phyloP scores from a whole-genome alignment of 2,329 filamentous ascomycete genomes.

The Myriangium duriaei region DNA sequence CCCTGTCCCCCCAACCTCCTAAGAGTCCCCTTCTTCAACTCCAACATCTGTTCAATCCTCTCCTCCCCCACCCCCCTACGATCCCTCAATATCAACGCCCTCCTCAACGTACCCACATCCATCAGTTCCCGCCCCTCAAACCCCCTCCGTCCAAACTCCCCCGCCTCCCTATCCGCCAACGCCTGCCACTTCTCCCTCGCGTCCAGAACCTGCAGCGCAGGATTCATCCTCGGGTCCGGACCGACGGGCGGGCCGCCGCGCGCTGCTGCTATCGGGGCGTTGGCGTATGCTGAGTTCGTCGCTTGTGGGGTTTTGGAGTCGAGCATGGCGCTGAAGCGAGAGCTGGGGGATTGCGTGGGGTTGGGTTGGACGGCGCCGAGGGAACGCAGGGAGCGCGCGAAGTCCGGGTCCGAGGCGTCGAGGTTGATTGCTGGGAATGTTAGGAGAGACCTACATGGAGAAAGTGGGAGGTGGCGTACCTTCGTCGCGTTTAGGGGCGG shows the following conservation, averaged over 20 bases:
- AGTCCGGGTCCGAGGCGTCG: conserved; percentile 50
- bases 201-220: conserved; percentile 41
- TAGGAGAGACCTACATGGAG: not conserved
- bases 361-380: conserved; percentile 47
- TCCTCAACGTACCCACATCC: conserved; percentile 31
- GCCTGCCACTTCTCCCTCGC: conserved; percentile 39
- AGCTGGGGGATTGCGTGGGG: conserved; percentile 43
- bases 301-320: conserved; percentile 16
- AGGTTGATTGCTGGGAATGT: conserved; percentile 39
- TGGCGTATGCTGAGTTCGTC: conserved; percentile 18
- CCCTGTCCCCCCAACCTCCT: conserved; percentile 20
- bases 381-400: conserved; percentile 66
- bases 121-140: conserved; percentile 32
- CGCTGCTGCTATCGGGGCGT: conserved; percentile 26
- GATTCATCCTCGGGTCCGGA: conserved; percentile 34
- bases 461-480: conserved; percentile 18
- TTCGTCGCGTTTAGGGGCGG: conserved; percentile 27
- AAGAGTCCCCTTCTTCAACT: conserved; percentile 24
- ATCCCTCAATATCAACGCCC: conserved; percentile 22
- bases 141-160: conserved; percentile 29
- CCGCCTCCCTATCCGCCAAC: conserved; percentile 42
- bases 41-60: conserved; percentile 23
- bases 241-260: conserved; percentile 16
- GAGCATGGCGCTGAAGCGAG: conserved; percentile 32
- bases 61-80: conserved; percentile 16